These are phyloP conservation scores for Sorghum bicolor DNA, from an alignment of 176 grass and related monocot genomes.

Conservation along the genomic window Sorghum_bicolor_NCBIv3 NC_012873.2:983501-984000, in stretches of 20 bases:
- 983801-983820: conserved; percentile 62
- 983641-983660: conserved; percentile 49
- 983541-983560: conserved; percentile 65
- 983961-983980: background rate
- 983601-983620: conserved; percentile 92
- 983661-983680: conserved; percentile 65
- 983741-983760: conserved; percentile 93
- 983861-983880: conserved; percentile 35
- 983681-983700: conserved; percentile 70
- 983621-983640: conserved; percentile 63
- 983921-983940: too few species aligned
- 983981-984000: background rate
- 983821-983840: conserved; percentile 53
- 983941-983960: background rate
- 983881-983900: background rate
- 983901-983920: too few species aligned
- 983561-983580: conserved; percentile 57
- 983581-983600: conserved; percentile 84
- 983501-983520: conserved; percentile 40
- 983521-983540: conserved; percentile 57
- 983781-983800: conserved; percentile 55
- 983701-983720: conserved; percentile 59
- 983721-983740: conserved; percentile 70
- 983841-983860: conserved; percentile 63
- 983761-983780: conserved; percentile 67